Evolutionary conservation across 2,329 filamentous ascomycete genomes (phyloP), one percentile per base, ranked within the genome.

Genomic region (Emergomyces africanus): DNA sequence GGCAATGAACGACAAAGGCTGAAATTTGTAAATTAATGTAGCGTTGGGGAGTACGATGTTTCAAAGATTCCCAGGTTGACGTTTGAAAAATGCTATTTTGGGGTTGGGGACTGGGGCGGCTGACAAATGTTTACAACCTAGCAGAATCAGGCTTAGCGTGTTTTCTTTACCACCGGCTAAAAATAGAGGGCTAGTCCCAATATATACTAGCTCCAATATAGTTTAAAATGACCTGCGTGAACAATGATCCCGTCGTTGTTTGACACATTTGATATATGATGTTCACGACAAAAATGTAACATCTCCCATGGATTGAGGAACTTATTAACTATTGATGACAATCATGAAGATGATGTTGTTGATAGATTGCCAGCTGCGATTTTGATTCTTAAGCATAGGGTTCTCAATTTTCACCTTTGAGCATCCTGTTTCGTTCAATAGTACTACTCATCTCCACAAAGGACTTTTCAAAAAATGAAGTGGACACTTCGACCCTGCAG

Each of bases 1-100:
- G 54, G 35, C 33, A 55, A 55, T 9, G 54, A 44, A 25, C 51
- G 51, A 25, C 33, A 18, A 14, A 23, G 35, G 23, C 23, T 28
- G 18, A 54, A 54, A 54, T 18, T 39, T 25, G 35, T 10, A 54
- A 8, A 35, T 15, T 18, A 25, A 28, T 28, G n/a, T 48, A 48
- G 35, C 23, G 39, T 55, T 20, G 3, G 53, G 39, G 5, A 55
- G 35, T 8, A 44, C 35, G 54, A 39, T 51, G 48, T 51, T 30
- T 30, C 30, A 30, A n/a, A n/a, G 50, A 18, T 51, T n/a, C 18
- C 30, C 18, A 33, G 33, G 50, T 50, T 44, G 54, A 55, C 25
- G 54, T 55, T n/a, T 55, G 37, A n/a, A 55, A 25, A 44, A 33
- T 55, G 54, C 54, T 55, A 44, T 55, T 55, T 55, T 55, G 54